Base-by-base conservation (phyloP, 2,329 filamentous ascomycete species). In the Chalaropsis thielavioides region DNA sequence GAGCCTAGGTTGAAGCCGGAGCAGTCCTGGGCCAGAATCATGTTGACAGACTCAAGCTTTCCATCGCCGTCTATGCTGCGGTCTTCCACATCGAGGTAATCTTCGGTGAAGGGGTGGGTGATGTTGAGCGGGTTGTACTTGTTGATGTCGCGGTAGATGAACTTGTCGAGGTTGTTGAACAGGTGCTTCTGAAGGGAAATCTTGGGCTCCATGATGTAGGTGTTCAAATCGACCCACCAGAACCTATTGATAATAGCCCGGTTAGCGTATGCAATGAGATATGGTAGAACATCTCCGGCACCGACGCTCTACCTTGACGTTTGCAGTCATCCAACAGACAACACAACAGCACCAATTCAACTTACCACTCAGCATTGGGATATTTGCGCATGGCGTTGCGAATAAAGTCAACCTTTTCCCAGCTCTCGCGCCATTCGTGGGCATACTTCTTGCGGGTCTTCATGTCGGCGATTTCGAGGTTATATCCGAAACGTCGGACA, bases 221-320 rank as follows among this genome's bases (percentile, higher is more conserved):
- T 99, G 77, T 96, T 95, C 46, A 97, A 83, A 74, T 99, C 94
- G 66, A 99, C 81, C 92, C 94, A 99, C 94, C 94, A 99, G 72
- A 99, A 94, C 92, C 92, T 96, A 72, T n/a, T 41, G 19, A 31
- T 63, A 27, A 51, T 8, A 49, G 22, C 19, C 10, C 19, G 24
- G 59, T 65, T 62, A 58, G 60, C 41, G 17, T 35, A 17, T 62
- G 59, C 3, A 3, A 31, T 3, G 31, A 31, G 31, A 3, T 2
- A 31, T 31, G 31, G 31, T n/a, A n/a, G n/a, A n/a, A n/a, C n/a
- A n/a, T n/a, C n/a, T n/a, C n/a, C n/a, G n/a, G n/a, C n/a, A n/a
- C n/a, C n/a, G n/a, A n/a, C n/a, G n/a, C n/a, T n/a, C n/a, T n/a
- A n/a, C n/a, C n/a, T n/a, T n/a, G n/a, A n/a, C n/a, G n/a, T n/a